Base-by-base conservation (phyloP, 2,329 filamentous ascomycete species). In the Microascus cirrosus region DNA sequence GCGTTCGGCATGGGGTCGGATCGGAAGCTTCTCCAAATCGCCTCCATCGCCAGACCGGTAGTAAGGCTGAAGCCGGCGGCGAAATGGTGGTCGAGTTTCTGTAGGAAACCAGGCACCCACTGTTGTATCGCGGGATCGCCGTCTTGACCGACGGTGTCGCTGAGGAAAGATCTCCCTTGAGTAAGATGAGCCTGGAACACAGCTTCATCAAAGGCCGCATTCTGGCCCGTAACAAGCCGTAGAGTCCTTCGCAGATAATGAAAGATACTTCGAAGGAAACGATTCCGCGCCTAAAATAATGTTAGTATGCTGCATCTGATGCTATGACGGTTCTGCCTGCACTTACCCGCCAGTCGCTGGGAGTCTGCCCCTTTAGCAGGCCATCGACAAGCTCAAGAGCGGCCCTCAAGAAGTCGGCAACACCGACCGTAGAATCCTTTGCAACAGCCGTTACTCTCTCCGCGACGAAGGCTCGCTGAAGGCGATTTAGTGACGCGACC, bases 31-130 rank as follows among this genome's bases (percentile, higher is more conserved):
- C 82, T 80, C 93, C 92, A 95, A 5, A 95, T 77, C 10, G 74
- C 69, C 66, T 94, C 88, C 88, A 95, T 94, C 62, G 83, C 86
- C 13, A 91, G 74, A 0, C 90, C 91, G 2, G 87, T 91, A 0
- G 77, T 84, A 15, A 95, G 73, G 58, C 84, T 83, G 73, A 91
- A 92, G 1, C 83, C 84, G 18, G 82, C 78, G 25, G 81, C 78
- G 65, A 95, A 93, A 55, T 78, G 77, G 45, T 73, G 73, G 51
- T 78, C 71, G 2, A 86, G 65, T 6, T 70, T 74, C 0, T 69
- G 65, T 1, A 75, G 63, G 39, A 82, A 66, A 11, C 66, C 61
- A 1, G 65, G 63, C 3, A 75, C 65, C n/a, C 83, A 70, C 1
- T 72, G 20, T 25, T 55, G 55, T 13, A 60, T 52, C 11, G 25